Evolutionary conservation across 2,329 filamentous ascomycete species (phyloP).

Genomic region (Coniochaeta sp.): DNA sequence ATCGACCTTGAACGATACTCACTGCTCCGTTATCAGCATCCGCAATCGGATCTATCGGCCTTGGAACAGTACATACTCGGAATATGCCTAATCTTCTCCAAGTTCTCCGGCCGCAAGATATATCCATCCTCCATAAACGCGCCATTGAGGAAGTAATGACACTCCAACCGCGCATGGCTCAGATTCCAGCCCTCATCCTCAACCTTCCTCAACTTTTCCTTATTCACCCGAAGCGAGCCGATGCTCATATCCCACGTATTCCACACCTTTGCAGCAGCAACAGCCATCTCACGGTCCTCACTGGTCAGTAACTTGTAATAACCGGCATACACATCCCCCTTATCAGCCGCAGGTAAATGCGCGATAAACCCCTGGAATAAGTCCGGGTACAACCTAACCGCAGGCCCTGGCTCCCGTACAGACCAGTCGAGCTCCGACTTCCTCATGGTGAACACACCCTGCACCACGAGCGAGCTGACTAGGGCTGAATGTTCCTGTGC

Average conservation of each 20-base stretch:
- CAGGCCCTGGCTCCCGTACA: constrained; percentile 10
- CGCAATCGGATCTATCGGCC: not conserved
- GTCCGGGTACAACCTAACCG: constrained; percentile 25
- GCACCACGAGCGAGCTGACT: constrained; percentile 30
- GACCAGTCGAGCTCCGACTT: constrained; percentile 24
- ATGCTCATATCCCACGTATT: constrained; percentile 27
- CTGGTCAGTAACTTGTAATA: constrained; percentile 26
- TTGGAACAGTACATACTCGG: not conserved
- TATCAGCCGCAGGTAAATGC: constrained; percentile 23
- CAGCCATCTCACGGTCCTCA: constrained; percentile 17
- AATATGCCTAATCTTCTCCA: constrained; percentile 12
- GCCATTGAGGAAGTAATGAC: constrained; percentile 29
- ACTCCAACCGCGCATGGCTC: constrained; percentile 27
- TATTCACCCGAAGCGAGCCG: constrained; percentile 17
- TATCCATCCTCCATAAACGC: constrained; percentile 27
- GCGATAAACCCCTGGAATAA: constrained; percentile 21
- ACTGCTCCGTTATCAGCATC: not conserved
- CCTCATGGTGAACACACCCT: constrained; percentile 32
- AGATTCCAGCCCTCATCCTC: constrained; percentile 22
- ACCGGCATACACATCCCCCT: constrained; percentile 8
- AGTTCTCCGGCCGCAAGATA: constrained; percentile 23
- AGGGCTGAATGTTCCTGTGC: constrained; percentile 31
- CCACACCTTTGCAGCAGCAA: constrained; percentile 26
- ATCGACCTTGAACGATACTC: constrained; percentile 1
- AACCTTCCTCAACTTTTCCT: constrained; percentile 14